Conservation (phyloP, 2,329 filamentous ascomycete species). For the Colletotrichum sp. region DNA sequence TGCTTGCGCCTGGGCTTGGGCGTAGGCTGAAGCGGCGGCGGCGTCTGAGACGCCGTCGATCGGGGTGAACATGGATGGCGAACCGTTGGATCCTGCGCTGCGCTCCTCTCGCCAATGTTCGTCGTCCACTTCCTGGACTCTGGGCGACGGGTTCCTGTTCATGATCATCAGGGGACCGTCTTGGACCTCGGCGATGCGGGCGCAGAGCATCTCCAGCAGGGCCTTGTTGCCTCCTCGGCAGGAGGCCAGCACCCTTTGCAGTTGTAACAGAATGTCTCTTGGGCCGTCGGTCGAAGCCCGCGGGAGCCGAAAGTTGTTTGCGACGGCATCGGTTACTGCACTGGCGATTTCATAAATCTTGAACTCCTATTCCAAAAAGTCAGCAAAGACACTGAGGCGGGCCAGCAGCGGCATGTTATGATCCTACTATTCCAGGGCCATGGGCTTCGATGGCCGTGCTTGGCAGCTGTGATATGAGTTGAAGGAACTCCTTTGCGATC, state of each 20-base stretch:
- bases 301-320: constrained; percentile 28
- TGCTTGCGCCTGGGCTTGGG: background rate
- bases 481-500: constrained; percentile 51
- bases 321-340: constrained; percentile 45
- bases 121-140: constrained; percentile 18
- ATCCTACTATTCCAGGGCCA: constrained; percentile 45
- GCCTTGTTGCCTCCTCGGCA: constrained; percentile 48
- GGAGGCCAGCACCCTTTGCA: constrained; percentile 44
- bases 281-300: constrained; percentile 24
- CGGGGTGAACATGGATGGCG: background rate
- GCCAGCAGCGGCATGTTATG: background rate
- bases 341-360: constrained; percentile 53
- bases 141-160: background rate
- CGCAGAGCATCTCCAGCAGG: constrained; percentile 37
- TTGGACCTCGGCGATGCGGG: constrained; percentile 20
- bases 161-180: background rate
- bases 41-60: background rate
- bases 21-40: background rate
- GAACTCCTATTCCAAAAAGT: constrained; percentile 33
- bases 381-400: background rate
- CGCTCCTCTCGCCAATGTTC: constrained; percentile 1
- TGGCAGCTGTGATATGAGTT: constrained; percentile 46
- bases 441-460: constrained; percentile 53
- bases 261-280: constrained; percentile 38
- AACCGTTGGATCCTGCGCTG: background rate